phyloP scores from a whole-genome alignment of 2,329 filamentous ascomycete genomes.

The Bipolaris gigantea region DNA sequence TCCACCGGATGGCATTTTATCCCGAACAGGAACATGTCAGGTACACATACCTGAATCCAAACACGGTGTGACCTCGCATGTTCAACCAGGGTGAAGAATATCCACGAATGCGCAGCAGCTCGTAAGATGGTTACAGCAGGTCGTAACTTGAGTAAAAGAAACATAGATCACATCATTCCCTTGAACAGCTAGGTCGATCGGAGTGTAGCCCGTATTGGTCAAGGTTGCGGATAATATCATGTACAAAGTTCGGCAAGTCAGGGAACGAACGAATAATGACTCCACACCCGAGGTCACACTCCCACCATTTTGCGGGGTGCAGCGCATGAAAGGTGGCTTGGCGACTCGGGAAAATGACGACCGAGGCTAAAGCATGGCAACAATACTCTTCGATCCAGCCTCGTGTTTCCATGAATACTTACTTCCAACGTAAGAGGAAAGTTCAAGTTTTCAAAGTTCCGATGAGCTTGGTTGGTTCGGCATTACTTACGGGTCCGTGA shows the following conservation, averaged over 20 bases:
- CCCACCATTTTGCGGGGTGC: slow-evolving; percentile 5
- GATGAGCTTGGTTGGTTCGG: no score
- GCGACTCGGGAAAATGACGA: slow-evolving; percentile 1
- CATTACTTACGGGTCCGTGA: neutral
- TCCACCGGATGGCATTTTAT: neutral
- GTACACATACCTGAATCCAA: neutral
- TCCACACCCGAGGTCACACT: slow-evolving; percentile 1
- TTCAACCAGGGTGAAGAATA: neutral
- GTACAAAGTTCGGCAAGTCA: neutral
- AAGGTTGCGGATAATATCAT: neutral
- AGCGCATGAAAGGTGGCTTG: neutral
- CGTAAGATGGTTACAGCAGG: neutral
- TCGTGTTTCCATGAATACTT: neutral
- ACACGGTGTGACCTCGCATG: neutral
- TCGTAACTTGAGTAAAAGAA: neutral
- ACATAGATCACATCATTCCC: neutral
- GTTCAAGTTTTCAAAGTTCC: no score
- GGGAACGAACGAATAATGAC: neutral
- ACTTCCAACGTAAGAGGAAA: no score
- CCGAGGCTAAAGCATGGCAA: neutral
- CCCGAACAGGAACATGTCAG: neutral
- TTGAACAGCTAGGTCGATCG: neutral
- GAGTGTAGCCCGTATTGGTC: neutral
- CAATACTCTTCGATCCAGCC: neutral
- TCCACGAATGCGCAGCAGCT: slow-evolving; percentile 11